Percentiles rank a stretch among this genome's conserved stretches.
These are phyloP conservation scores for Clausena lansium DNA, from an alignment of 345 rosid genomes.

Conservation along the genomic window DNA sequence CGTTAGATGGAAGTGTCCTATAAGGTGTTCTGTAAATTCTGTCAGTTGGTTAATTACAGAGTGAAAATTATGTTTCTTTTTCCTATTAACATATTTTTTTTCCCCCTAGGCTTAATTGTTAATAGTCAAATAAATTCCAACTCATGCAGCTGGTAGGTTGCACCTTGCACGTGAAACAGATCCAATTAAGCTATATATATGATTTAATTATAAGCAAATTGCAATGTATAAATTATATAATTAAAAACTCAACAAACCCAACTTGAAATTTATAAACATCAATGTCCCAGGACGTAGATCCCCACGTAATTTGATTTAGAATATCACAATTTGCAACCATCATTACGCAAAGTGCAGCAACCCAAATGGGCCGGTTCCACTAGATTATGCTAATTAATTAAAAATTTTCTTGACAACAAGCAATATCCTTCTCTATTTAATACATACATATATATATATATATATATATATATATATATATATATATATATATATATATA, in stretches of 20 bases:
- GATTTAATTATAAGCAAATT: background rate
- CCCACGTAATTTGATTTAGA: background rate
- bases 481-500: no score
- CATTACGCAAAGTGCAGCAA: background rate
- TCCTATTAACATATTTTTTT: no score
- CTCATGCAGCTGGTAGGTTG: background rate
- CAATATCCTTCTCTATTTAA: no score
- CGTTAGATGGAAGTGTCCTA: no score
- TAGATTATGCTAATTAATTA: background rate
- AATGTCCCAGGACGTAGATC: background rate
- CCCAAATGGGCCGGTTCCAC: background rate
- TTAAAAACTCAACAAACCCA: background rate
- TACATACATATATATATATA: no score
- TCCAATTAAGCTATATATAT: background rate
- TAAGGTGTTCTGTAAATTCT: no score
- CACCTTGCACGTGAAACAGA: background rate
- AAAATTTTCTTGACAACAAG: background rate
- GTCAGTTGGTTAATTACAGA: no score
- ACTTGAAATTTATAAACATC: background rate
- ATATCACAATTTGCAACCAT: background rate
- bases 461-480: no score
- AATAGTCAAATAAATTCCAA: background rate
- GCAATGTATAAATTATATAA: background rate
- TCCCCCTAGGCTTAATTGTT: background rate
- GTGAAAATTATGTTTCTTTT: no score